Conservation (phyloP, 2,329 filamentous ascomycete species). For the Ceratocystiopsis minuta region DNA sequence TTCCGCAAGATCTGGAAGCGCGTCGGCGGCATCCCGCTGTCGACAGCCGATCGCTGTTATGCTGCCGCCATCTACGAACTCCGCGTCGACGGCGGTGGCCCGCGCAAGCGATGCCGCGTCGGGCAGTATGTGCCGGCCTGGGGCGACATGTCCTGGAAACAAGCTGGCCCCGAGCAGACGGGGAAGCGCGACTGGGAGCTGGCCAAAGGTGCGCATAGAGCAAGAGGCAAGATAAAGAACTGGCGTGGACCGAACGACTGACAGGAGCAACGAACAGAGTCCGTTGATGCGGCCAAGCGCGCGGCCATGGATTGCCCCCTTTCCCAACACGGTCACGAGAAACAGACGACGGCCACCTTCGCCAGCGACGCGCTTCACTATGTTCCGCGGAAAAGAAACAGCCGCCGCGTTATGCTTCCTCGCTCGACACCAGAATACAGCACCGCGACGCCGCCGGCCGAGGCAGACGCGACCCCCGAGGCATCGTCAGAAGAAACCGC, state of each 20-base stretch:
- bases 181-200: constrained; percentile 9
- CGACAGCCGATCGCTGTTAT: constrained; percentile 6
- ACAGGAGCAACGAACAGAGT: not conserved
- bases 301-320: too few species aligned
- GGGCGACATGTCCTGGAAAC: constrained; percentile 15
- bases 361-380: not conserved
- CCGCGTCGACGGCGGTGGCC: constrained; percentile 14
- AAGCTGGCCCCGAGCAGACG: constrained; percentile 1
- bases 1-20: constrained; percentile 17
- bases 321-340: too few species aligned
- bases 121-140: constrained; percentile 16
- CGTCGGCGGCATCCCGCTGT: constrained; percentile 9
- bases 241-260: not conserved
- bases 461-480: not conserved
- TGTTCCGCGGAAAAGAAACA: constrained; percentile 17
- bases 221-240: too few species aligned
- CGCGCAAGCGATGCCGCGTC: constrained; percentile 19
- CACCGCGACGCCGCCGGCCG: not conserved
- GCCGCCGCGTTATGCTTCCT: constrained; percentile 10
- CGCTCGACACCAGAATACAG: not conserved
- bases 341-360: too few species aligned
- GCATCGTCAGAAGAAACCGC: not conserved
- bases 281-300: not conserved
- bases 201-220: constrained; percentile 11
- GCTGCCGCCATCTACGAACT: constrained; percentile 14